Base-by-base conservation (phyloP, 352 stramenopile genomes). In the Elongisporangium prolatum region DNA sequence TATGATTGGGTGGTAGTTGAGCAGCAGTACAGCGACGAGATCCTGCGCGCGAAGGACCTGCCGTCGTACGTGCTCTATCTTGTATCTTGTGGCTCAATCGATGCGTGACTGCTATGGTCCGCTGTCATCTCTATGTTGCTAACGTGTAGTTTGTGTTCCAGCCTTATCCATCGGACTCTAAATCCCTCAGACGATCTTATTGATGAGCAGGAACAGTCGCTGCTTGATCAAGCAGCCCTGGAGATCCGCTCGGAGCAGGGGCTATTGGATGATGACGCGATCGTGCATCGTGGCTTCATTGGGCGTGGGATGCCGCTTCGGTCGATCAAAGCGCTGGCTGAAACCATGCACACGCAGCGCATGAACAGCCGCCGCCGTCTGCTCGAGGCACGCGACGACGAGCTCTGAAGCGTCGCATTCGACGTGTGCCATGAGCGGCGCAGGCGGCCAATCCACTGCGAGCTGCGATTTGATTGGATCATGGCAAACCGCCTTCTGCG, bases 131-230 rank as follows among this genome's bases (percentile, higher is more conserved):
- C 34, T 44, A 44, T 44, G 34, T 44, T 44, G 14, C 47, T 28
- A 21, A 56, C 21, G 14, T 34, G 2, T 20, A 22, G 10, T 21
- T n/a, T 52, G 25, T 14, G 16, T n/a, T 20, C 7, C 25, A 22
- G 8, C 18, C 74, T 87, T n/a, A 53, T 90, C 14, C 51, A 75
- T 22, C 69, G 80, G 47, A 75, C 71, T 44, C 61, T 90, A n/a
- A 88, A 87, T 57, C 80, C 80, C 14, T 59, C 72, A 11, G 67
- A 88, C 37, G 66, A 82, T 34, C 60, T 71, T 17, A 76, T 90
- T 21, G 64, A 75, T 4, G 56, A 57, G 5, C 72, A 88, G 14
- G 77, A 88, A 54, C 58, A 69, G 21, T 22, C 59, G 13, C 60
- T 78, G 48, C 52, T 88, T 5, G 51, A 52, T 2, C 64, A 69